Conservation (phyloP, 2,329 filamentous ascomycete genomes). For the Rugonectria rugulosa region DNA sequence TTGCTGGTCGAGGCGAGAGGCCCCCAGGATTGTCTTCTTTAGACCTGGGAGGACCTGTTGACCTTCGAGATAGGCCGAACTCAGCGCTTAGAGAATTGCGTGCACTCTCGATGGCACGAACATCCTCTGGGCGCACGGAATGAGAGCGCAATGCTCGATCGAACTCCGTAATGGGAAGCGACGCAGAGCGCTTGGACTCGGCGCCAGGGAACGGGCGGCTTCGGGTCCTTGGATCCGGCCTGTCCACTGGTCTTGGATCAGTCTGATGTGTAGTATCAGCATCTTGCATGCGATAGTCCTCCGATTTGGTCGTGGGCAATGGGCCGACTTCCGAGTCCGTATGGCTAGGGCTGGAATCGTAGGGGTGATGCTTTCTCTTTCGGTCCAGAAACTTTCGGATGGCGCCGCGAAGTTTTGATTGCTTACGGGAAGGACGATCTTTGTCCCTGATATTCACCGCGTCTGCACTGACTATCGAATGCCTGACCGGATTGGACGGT, state of each 20-base stretch:
- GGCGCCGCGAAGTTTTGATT: constrained; percentile 63
- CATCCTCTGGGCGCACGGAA: constrained; percentile 64
- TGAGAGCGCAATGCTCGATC: constrained; percentile 68
- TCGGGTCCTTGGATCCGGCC: constrained; percentile 48
- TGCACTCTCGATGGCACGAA: constrained; percentile 59
- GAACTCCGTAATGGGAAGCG: constrained; percentile 67
- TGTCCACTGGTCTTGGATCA: constrained; percentile 27
- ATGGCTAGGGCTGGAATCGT: constrained; percentile 31
- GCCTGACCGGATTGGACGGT: constrained; percentile 52
- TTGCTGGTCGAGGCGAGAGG: constrained; percentile 68
- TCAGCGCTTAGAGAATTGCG: constrained; percentile 62
- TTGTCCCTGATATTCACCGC: constrained; percentile 28
- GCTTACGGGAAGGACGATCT: constrained; percentile 58
- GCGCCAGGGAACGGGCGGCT: constrained; percentile 44
- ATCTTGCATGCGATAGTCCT: constrained; percentile 29
- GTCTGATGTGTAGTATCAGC: constrained; percentile 23
- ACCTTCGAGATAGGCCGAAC: constrained; percentile 45
- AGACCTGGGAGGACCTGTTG: constrained; percentile 33
- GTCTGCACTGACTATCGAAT: constrained; percentile 56
- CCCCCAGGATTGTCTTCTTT: constrained; percentile 57
- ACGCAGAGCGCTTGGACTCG: constrained; percentile 63
- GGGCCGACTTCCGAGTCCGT: constrained; percentile 32
- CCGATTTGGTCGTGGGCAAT: constrained; percentile 37
- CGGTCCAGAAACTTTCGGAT: constrained; percentile 66
- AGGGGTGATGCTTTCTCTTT: constrained; percentile 54